Evolutionary conservation across 2,329 filamentous ascomycete genomes (phyloP).

Genomic region (Talaromyces sp.): DNA sequence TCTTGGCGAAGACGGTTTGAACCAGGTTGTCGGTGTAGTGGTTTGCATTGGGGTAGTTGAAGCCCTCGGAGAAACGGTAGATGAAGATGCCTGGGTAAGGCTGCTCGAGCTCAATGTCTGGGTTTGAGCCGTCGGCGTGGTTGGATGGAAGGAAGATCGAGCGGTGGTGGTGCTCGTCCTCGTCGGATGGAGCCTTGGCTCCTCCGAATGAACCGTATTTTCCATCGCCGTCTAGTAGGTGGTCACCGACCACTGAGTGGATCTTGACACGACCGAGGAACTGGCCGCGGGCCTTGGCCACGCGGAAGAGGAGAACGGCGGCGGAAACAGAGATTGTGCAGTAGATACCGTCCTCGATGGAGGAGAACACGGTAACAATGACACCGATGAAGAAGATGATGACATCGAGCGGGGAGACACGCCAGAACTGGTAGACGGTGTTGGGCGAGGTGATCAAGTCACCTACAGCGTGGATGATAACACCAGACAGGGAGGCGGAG

Average conservation of each 20-base stretch:
- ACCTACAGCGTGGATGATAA: slow-evolving; percentile 94
- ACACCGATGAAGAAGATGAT: slow-evolving; percentile 93
- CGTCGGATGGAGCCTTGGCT: slow-evolving; percentile 32
- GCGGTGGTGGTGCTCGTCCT: slow-evolving; percentile 59
- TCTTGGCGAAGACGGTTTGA: slow-evolving; percentile 67
- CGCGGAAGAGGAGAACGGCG: slow-evolving; percentile 78
- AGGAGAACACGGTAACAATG: slow-evolving; percentile 81
- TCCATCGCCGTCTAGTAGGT: slow-evolving; percentile 66
- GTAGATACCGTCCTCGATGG: slow-evolving; percentile 93
- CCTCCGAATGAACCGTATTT: slow-evolving; percentile 60
- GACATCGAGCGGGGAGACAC: slow-evolving; percentile 85
- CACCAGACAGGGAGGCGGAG: slow-evolving; percentile 74
- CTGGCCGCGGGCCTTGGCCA: slow-evolving; percentile 77
- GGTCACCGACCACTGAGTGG: slow-evolving; percentile 79
- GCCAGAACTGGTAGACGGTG: slow-evolving; percentile 93
- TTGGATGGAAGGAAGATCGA: slow-evolving; percentile 86
- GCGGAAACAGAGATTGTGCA: slow-evolving; percentile 76
- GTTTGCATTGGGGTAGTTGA: slow-evolving; percentile 94
- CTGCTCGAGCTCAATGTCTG: slow-evolving; percentile 73
- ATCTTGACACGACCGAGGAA: slow-evolving; percentile 84
- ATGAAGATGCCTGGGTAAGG: slow-evolving; percentile 94
- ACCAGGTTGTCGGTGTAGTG: slow-evolving; percentile 81
- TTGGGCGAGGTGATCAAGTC: slow-evolving; percentile 91
- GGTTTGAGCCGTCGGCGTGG: slow-evolving; percentile 89
- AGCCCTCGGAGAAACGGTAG: slow-evolving; percentile 90